phyloP scores from a whole-genome alignment of 805 yeast genomes.

The Kuraishia ogatae region DNA sequence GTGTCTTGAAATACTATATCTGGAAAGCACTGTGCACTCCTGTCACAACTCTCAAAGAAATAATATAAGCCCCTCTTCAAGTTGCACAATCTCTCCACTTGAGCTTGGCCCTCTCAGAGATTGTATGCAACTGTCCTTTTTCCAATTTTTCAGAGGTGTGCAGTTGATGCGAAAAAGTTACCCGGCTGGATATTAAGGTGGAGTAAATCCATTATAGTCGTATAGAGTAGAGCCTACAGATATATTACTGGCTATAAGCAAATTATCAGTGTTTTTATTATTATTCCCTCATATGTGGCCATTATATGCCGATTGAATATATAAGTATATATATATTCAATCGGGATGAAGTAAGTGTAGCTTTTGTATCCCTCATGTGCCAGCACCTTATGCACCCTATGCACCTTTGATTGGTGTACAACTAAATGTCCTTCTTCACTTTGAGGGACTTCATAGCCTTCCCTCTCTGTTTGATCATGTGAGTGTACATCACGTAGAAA shows the following conservation, averaged over 20 bases:
- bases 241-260: no score
- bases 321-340: no score
- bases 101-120: neutral
- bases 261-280: no score
- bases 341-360: no score
- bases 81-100: neutral
- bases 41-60: no score
- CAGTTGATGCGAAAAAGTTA: neutral
- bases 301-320: no score
- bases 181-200: neutral
- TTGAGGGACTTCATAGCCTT: slow-evolving; percentile 50
- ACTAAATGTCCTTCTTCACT: neutral
- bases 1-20: neutral
- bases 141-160: neutral
- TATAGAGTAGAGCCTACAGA: no score
- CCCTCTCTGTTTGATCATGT: slow-evolving; percentile 84
- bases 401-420: neutral
- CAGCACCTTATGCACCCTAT: no score
- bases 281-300: no score
- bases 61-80: neutral
- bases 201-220: no score
- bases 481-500: slow-evolving; percentile 71
- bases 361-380: no score
- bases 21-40: no score
- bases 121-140: neutral